These are phyloP conservation scores for Pulveroboletus ravenelii DNA, from an alignment of 768 basidiomycete genomes.

Conservation along the genomic window DNA sequence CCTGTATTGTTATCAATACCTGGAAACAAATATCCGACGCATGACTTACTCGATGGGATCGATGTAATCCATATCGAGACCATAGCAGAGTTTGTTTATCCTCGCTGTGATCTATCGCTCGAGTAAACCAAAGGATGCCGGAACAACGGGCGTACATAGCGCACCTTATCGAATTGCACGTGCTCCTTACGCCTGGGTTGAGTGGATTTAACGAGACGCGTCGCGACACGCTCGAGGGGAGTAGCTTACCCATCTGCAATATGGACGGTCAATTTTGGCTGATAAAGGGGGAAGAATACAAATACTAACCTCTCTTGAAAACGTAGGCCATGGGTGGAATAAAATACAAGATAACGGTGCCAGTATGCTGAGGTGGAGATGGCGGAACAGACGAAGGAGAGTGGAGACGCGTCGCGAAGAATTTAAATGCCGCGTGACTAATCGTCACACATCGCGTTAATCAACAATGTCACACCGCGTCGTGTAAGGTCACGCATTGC, in stretches of 20 bases:
- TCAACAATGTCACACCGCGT: slow-evolving; percentile 35
- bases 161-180: slow-evolving; percentile 89
- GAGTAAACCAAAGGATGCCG: slow-evolving; percentile 16
- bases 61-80: slow-evolving; percentile 86
- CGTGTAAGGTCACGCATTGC: not conserved
- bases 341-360: slow-evolving; percentile 1
- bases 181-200: slow-evolving; percentile 73
- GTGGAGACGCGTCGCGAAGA: slow-evolving; percentile 25
- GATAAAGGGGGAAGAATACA: not conserved
- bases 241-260: slow-evolving; percentile 43
- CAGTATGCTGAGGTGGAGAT: slow-evolving; percentile 14
- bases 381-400: slow-evolving; percentile 19
- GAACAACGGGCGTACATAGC: slow-evolving; percentile 14
- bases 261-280: slow-evolving; percentile 5
- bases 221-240: slow-evolving; percentile 10
- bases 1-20: slow-evolving; percentile 36
- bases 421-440: slow-evolving; percentile 31
- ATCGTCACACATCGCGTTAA: slow-evolving; percentile 27
- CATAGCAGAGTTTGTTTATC: slow-evolving; percentile 90
- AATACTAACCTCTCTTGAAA: slow-evolving; percentile 51
- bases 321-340: slow-evolving; percentile 42
- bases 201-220: slow-evolving; percentile 21
- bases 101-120: slow-evolving; percentile 71
- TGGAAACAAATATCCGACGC: not conserved
- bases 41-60: slow-evolving; percentile 74